Evolutionary conservation across 208 protist genomes (phyloP), one percentile per base, ranked within the genome.

Genomic region (Lotmaria passim): DNA sequence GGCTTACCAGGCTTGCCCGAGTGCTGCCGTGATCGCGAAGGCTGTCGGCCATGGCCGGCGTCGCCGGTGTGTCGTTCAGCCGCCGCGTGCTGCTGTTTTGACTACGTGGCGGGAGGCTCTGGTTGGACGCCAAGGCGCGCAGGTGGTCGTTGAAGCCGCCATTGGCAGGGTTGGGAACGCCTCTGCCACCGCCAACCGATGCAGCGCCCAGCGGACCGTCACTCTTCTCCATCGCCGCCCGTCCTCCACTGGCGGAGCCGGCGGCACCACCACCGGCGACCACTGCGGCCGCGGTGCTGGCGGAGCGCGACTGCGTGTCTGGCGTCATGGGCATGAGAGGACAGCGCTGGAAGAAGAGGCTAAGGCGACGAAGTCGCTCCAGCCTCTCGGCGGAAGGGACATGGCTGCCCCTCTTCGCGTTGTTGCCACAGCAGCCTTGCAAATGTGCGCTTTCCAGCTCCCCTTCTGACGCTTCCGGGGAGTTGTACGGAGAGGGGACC

Each of bases 261-360:
- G 51, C 51, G 14, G 47, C 6, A 23, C 14, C 31, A 19, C 28
- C 48, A 23, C 21, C 52, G 46, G 30, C 41, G 28, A n/a, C 28
- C 24, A 34, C 59, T 11, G 30, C 31, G 3, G 51, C 41, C 2
- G 51, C 47, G 41, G 47, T 58, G 53, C 48, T 69, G 52, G 41
- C 24, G 58, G 52, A 70, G 46, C 38, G 48, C 6, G 31, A 11
- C 26, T 58, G 52, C 0, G n/a, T 41, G n/a, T 65, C 57, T 2
- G 56, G 71, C 56, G 38, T 38, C 57, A 46, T 10, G 55, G 71
- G 71, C 62, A 77, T 70, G 17, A 77, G 30, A 24, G 71, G 71
- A 21, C 71, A 77, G 1, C 31, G 71, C 26, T 44, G 71, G 23
- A 77, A 77, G 21, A 66, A 77, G 33, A 44, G 41, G 33, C 63